Percentiles rank a stretch among this genome's conserved stretches.
These are phyloP conservation scores for Myxozyma geophila DNA, from an alignment of 805 yeast genomes.

Conservation along the genomic window DNA sequence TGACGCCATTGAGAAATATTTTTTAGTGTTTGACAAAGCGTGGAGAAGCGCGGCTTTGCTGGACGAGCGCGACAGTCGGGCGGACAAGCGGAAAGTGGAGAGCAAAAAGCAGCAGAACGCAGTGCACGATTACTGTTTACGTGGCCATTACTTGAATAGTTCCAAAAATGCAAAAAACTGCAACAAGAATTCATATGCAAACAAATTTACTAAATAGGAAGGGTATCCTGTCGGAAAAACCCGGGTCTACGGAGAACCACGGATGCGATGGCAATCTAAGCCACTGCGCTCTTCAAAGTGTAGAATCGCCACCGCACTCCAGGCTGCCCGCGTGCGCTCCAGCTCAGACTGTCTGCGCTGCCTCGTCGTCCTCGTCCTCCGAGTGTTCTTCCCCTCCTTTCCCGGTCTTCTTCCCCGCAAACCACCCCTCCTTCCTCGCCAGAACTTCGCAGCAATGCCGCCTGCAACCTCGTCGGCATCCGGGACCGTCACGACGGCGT, in stretches of 20 bases:
- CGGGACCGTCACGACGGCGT: conserved; percentile 29
- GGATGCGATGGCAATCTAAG: conserved; percentile 8
- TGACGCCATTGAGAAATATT: background rate
- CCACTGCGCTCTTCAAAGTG: background rate
- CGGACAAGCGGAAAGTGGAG: background rate
- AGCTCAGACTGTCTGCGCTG: background rate
- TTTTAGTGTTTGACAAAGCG: background rate
- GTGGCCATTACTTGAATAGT: no score
- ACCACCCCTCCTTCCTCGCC: background rate
- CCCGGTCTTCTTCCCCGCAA: background rate
- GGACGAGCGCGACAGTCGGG: background rate
- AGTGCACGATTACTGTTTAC: no score
- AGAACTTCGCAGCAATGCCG: conserved; percentile 9
- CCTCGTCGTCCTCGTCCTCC: background rate
- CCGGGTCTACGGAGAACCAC: background rate
- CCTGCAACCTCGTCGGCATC: conserved; percentile 16
- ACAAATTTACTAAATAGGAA: background rate
- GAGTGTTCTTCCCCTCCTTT: background rate
- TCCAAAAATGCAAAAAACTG: background rate
- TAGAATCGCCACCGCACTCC: conserved; percentile 3
- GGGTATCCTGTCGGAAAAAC: background rate
- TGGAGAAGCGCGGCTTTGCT: background rate
- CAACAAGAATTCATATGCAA: background rate
- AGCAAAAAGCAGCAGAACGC: no score
- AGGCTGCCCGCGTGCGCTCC: background rate